Base-by-base conservation (phyloP, 768 basidiomycete species). In the Boletus sp. region DNA sequence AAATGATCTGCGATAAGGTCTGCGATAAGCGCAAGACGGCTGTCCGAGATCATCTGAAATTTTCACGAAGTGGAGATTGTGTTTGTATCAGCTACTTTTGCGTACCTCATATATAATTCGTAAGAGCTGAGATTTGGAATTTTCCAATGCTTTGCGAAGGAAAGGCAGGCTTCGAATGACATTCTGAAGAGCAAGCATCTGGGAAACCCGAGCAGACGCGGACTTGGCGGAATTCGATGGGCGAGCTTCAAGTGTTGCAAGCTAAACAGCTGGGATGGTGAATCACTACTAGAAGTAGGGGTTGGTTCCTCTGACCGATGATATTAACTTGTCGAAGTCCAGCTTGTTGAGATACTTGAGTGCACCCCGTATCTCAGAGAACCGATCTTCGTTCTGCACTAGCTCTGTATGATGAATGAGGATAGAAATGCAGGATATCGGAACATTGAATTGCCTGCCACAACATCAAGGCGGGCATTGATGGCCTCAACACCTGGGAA, bases 301-400 rank as follows among this genome's bases (percentile, higher is more conserved):
- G 21, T 23, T 25, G 33, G 14, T 3, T 21, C 32, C 6, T 58
- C 76, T 55, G 62, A 87, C 89, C 27, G 82, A 82, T 44, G 80
- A 83, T 34, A 93, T 87, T 7, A 97, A 73, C 65, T 89, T 94
- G 70, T 98, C 95, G 27, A 96, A 80, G 62, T 98, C 96, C 68
- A 90, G 76, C 64, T 88, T 87, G 66, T 89, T 85, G 50, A 93
- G 70, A 2, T 77, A 69, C 67, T 83, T 87, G 42, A 95, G 75
- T 0, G 85, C 87, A 56, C 83, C 80, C 50, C 84, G 79, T 42
- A 90, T 73, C 32, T 84, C 79, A 4, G 77, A 83, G 62, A 87
- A 93, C 33, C 76, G 77, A 48, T 90, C 88, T 71, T 94, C 92
- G 5, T 79, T 79, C 50, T 87, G 80, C 23, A 93, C 77, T 1